Evolutionary conservation across 441 rosid genomes (phyloP).

Genomic region (Erodium moschatum): DNA sequence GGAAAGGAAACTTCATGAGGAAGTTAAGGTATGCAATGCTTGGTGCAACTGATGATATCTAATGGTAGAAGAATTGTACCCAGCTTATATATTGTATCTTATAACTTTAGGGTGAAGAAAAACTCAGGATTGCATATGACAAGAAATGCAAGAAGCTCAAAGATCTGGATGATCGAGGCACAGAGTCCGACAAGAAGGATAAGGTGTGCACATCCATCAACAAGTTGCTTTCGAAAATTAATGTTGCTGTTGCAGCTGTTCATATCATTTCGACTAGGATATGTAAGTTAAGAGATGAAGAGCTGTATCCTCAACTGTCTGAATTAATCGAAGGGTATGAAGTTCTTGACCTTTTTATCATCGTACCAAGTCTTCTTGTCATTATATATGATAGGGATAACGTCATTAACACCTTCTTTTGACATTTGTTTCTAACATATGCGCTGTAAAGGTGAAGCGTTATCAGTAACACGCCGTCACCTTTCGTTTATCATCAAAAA

Average conservation of each 20-base stretch:
- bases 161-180: constrained; percentile 23
- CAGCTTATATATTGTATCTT: neutral
- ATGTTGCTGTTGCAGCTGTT: constrained; percentile 24
- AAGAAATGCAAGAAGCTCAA: constrained; percentile 22
- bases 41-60: neutral
- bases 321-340: constrained; percentile 32
- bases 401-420: too few species aligned
- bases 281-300: constrained; percentile 37
- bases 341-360: neutral
- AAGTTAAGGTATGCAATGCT: constrained; percentile 23
- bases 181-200: constrained; percentile 23
- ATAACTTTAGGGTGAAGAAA: constrained; percentile 24
- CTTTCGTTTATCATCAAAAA: too few species aligned
- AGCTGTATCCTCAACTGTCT: constrained; percentile 29
- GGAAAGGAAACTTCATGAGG: constrained; percentile 34
- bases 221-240: constrained; percentile 26
- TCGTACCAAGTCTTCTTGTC: neutral
- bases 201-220: constrained; percentile 20
- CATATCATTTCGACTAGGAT: constrained; percentile 31
- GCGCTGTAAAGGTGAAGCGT: too few species aligned
- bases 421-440: too few species aligned
- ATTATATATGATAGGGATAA: neutral
- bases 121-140: constrained; percentile 22
- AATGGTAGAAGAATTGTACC: neutral
- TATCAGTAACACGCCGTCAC: too few species aligned